Evolutionary conservation across 495 filamentous ascomycete genomes (phyloP), one percentile per base, ranked within the genome.

Genomic region (Neurospora sp.): DNA sequence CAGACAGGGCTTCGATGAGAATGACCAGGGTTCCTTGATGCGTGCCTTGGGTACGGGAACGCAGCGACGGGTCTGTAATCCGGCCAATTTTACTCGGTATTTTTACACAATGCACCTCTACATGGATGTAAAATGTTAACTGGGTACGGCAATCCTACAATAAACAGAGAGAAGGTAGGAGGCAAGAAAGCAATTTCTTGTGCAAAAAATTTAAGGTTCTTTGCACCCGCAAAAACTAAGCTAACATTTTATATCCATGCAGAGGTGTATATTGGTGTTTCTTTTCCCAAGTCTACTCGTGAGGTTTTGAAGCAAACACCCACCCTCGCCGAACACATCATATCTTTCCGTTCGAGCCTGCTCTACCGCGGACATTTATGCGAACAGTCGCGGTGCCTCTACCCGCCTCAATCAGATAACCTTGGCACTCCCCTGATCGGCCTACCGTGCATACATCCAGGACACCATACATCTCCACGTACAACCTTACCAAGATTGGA

Each of bases 1-100:
- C 78, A 80, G 76, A 70, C 73, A 71, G 27, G 75, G 45, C 22
- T 40, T 61, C 70, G 53, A 70, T 61, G 59, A 61, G 41, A 65
- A 16, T 27, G 69, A 70, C 70, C 65, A 37, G 75, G 73, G 70
- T 39, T 41, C 35, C 59, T 39, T 35, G 20, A 27, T 37, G 27
- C 7, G 27, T 37, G 22, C 20, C 27, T 65, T 65, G 53, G 53
- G 53, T 65, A 65, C 53, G 27, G 53, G 53, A 65, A 65, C 14
- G 27, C 31, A 31, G 27, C 8, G 27, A 65, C 53, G 53, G 53
- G 53, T 65, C 27, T 27, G 53, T 65, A 65, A 65, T 35, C 12
- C 27, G 27, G 27, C 5, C 53, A 27, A 61, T 8, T 61, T 31
- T 61, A 61, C 22, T 7, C 14, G 17, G 53, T 35, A 65, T 1